These are phyloP conservation scores for Kokia cookei DNA, from an alignment of 441 rosid species.

Conservation along the genomic window DNA sequence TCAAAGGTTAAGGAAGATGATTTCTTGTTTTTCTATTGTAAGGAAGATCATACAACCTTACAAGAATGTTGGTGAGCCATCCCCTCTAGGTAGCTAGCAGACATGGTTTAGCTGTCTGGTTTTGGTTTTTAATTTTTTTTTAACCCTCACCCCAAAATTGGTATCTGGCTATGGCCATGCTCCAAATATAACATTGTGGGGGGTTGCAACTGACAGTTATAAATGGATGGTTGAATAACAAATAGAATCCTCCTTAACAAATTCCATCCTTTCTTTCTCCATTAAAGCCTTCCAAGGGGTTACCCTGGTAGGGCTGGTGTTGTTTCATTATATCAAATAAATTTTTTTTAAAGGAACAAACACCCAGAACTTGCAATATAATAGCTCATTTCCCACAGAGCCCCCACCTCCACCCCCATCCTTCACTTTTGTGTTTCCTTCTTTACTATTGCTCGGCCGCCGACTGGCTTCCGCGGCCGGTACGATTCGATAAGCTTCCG, in stretches of 20 bases:
- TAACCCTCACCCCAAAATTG: not conserved
- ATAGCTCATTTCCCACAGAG: not conserved
- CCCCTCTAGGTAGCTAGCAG: not conserved
- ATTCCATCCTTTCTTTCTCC: slow-evolving; percentile 5
- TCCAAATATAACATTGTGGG: slow-evolving; percentile 18
- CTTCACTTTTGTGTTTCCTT: not conserved
- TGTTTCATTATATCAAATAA: not conserved
- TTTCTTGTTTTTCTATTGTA: not conserved
- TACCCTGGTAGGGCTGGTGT: slow-evolving; percentile 11
- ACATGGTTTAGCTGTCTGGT: not conserved
- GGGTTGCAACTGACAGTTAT: slow-evolving; percentile 7
- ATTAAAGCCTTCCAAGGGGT: slow-evolving; percentile 21
- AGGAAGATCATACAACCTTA: not conserved
- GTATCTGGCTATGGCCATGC: not conserved
- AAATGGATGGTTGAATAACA: slow-evolving; percentile 22
- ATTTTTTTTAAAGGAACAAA: not conserved
- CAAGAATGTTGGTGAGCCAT: too few relatives aligned
- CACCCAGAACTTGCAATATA: not conserved
- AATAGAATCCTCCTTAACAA: not conserved
- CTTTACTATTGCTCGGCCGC: slow-evolving; percentile 6
- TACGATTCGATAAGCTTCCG: not conserved
- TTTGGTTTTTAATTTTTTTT: too few relatives aligned
- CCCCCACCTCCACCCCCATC: not conserved
- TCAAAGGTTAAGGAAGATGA: not conserved
- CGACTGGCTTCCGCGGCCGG: slow-evolving; percentile 14